Percentiles rank a stretch among this genome's conserved stretches.
Evolutionary conservation across 768 basidiomycete genomes (phyloP).

Genomic region (Boletales sp.): DNA sequence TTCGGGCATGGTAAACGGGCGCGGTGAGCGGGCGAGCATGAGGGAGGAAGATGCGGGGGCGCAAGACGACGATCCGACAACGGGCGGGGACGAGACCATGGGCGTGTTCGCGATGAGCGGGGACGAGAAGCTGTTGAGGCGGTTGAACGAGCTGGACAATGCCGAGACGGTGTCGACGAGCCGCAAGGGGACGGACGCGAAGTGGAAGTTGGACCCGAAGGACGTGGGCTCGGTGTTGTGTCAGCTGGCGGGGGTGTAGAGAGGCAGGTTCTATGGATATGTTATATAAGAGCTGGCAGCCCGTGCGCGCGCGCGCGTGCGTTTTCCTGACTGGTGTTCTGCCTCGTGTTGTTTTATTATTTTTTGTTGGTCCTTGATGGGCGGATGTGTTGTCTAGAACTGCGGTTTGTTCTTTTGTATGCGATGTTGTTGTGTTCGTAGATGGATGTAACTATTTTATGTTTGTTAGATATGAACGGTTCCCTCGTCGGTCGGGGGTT

Average conservation of each 20-base stretch:
- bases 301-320: not conserved
- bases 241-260: conserved; percentile 8
- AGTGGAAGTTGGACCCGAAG: conserved; percentile 51
- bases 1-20: conserved; percentile 30
- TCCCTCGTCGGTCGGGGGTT: too few relatives aligned
- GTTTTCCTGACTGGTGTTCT: too few relatives aligned
- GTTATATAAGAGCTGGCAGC: too few relatives aligned
- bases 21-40: not conserved
- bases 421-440: too few relatives aligned
- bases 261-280: too few relatives aligned
- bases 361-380: too few relatives aligned
- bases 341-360: too few relatives aligned
- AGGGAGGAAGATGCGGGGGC: not conserved
- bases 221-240: conserved; percentile 34
- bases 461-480: too few relatives aligned
- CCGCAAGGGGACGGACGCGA: conserved; percentile 73
- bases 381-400: too few relatives aligned
- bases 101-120: conserved; percentile 65
- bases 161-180: conserved; percentile 72
- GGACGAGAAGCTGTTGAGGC: conserved; percentile 74
- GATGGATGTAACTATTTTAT: too few relatives aligned
- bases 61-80: conserved; percentile 19
- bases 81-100: conserved; percentile 42
- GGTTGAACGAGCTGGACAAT: conserved; percentile 70
- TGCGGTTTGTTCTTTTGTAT: too few relatives aligned